phyloP scores from a whole-genome alignment of 2,329 filamentous ascomycete genomes.

The Fusarium algeriense region DNA sequence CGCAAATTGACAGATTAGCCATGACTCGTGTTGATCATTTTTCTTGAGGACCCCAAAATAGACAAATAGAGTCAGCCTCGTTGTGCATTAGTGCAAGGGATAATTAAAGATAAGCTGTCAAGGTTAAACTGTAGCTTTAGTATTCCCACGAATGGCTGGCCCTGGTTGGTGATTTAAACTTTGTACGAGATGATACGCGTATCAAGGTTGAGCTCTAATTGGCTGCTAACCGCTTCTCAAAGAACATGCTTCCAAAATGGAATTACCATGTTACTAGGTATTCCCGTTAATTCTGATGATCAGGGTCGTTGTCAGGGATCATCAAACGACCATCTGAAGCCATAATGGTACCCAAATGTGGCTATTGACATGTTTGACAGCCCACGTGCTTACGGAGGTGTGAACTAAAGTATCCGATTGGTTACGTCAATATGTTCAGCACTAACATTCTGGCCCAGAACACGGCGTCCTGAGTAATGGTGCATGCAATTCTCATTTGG shows the following conservation, averaged over 20 bases:
- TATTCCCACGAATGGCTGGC: neutral
- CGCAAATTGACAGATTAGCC: neutral
- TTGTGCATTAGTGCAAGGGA: neutral
- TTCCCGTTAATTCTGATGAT: no score
- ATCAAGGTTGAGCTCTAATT: neutral
- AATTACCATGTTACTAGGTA: neutral
- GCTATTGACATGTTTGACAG: neutral
- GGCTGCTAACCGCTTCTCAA: neutral
- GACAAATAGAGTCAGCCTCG: neutral
- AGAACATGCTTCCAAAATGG: neutral
- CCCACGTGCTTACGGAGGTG: neutral
- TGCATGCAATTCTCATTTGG: no score
- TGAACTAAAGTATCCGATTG: neutral
- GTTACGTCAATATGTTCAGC: no score
- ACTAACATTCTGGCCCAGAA: no score
- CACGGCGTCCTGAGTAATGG: no score
- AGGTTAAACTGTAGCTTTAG: neutral
- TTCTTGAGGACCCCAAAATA: neutral
- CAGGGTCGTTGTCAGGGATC: no score
- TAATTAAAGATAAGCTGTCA: neutral
- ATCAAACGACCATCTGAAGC: no score
- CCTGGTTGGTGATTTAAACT: neutral
- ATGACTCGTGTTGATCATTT: neutral
- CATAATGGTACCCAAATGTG: neutral
- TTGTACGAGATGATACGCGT: neutral